phyloP scores from a whole-genome alignment of 352 stramenopile genomes.

The Hyaloperonospora brassicae region DNA sequence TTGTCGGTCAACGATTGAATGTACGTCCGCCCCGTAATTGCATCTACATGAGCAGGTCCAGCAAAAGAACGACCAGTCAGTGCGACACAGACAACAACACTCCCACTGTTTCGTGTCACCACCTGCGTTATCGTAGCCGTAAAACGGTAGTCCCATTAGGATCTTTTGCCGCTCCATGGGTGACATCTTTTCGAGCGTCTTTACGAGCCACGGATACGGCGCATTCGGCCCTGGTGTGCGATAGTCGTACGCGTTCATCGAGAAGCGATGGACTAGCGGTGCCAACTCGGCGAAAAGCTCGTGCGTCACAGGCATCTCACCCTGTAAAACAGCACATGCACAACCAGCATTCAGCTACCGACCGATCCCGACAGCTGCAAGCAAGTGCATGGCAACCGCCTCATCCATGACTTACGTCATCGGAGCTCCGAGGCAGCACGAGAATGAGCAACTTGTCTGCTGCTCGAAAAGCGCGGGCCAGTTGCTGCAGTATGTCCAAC shows the following conservation, averaged over 20 bases:
- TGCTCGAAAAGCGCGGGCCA: constrained; percentile 42
- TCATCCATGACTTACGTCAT: constrained; percentile 26
- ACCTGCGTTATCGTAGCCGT: constrained; percentile 74
- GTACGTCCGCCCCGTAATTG: constrained; percentile 36
- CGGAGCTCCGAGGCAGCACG: constrained; percentile 50
- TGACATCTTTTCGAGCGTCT: constrained; percentile 44
- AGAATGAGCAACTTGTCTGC: constrained; percentile 53
- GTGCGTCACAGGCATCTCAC: constrained; percentile 41
- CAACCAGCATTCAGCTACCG: constrained; percentile 4
- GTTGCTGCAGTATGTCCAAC: constrained; percentile 48
- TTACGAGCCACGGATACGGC: constrained; percentile 55
- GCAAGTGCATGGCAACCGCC: not conserved
- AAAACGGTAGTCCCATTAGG: constrained; percentile 70
- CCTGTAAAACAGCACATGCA: constrained; percentile 15
- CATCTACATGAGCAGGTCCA: constrained; percentile 19
- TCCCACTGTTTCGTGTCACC: not conserved
- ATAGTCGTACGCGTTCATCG: constrained; percentile 80
- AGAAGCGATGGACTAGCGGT: constrained; percentile 66
- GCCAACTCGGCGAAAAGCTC: constrained; percentile 50
- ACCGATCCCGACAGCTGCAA: not conserved
- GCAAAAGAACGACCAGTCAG: not conserved
- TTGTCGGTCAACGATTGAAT: constrained; percentile 33
- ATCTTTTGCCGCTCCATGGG: constrained; percentile 44
- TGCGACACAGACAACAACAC: not conserved
- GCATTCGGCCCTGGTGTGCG: constrained; percentile 54